Evolutionary conservation across 106 monocot species (phyloP).

Genomic region (Dioscorea zingiberensis): DNA sequence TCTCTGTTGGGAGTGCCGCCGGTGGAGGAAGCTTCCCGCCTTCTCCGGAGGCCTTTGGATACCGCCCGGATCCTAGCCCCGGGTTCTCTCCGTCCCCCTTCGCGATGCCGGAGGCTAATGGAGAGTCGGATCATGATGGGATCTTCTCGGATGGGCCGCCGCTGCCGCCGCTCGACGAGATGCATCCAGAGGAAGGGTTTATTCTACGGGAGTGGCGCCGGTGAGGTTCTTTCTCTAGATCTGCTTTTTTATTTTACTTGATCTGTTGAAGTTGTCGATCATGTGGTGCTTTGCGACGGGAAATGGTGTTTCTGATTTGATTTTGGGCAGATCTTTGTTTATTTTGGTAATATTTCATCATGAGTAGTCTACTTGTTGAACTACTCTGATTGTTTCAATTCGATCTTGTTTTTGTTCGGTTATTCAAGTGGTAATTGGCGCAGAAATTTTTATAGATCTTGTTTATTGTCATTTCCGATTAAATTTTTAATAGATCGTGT

Average conservation of each 20-base stretch:
- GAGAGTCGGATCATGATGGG: constrained; percentile 23
- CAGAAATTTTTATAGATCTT: too few relatives aligned
- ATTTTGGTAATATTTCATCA: not conserved
- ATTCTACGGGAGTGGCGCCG: constrained; percentile 54
- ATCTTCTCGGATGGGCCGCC: constrained; percentile 29
- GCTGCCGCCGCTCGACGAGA: constrained; percentile 34
- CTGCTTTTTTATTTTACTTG: not conserved
- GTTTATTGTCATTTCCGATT: too few relatives aligned
- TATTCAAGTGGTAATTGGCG: too few relatives aligned
- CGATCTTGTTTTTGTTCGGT: not conserved
- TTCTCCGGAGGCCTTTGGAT: constrained; percentile 47
- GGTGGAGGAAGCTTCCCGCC: constrained; percentile 23
- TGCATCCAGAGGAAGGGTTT: constrained; percentile 54
- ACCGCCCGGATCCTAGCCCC: constrained; percentile 21
- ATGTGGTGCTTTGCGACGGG: not conserved
- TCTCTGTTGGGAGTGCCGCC: not conserved
- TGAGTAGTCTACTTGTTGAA: not conserved
- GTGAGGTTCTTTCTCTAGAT: constrained; percentile 15
- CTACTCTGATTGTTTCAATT: not conserved
- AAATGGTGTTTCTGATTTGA: not conserved
- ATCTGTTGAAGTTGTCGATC: not conserved
- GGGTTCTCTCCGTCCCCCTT: constrained; percentile 16
- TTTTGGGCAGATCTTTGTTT: not conserved
- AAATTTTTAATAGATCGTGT: too few relatives aligned
- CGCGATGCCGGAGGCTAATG: constrained; percentile 57